These are phyloP conservation scores for Fusarium hostae DNA, from an alignment of 2,329 filamentous ascomycete genomes.

Conservation along the genomic window DNA sequence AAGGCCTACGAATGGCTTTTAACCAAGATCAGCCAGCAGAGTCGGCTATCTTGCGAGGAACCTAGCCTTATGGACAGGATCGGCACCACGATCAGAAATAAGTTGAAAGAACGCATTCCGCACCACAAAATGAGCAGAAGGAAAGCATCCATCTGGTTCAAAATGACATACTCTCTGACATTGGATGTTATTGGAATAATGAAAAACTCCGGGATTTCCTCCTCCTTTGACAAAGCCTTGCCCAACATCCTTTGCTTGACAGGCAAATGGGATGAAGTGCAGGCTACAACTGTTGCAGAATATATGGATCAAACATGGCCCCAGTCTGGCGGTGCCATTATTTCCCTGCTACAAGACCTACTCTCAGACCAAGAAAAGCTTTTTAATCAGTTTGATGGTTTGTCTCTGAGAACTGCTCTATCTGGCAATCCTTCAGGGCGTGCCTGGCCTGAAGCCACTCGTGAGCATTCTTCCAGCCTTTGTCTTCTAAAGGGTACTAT, in stretches of 20 bases:
- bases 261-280: neutral
- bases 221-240: neutral
- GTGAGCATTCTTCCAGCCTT: neutral
- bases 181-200: neutral
- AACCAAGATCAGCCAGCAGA: neutral
- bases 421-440: neutral
- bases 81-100: neutral
- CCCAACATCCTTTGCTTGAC: neutral
- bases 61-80: neutral
- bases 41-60: neutral
- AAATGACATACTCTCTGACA: neutral
- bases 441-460: neutral
- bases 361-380: too few species aligned
- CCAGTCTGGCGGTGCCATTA: fast-evolving
- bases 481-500: neutral
- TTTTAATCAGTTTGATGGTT: too few species aligned
- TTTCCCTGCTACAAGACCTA: neutral
- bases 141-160: fast-evolving
- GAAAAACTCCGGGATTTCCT: fast-evolving
- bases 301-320: conserved; percentile 23
- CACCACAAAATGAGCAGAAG: neutral
- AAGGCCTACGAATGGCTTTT: conserved; percentile 10
- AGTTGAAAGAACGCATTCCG: neutral
- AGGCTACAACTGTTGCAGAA: neutral
- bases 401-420: too few species aligned